Evolutionary conservation across 2,329 filamentous ascomycete genomes (phyloP).

Genomic region (Onygenales sp.): DNA sequence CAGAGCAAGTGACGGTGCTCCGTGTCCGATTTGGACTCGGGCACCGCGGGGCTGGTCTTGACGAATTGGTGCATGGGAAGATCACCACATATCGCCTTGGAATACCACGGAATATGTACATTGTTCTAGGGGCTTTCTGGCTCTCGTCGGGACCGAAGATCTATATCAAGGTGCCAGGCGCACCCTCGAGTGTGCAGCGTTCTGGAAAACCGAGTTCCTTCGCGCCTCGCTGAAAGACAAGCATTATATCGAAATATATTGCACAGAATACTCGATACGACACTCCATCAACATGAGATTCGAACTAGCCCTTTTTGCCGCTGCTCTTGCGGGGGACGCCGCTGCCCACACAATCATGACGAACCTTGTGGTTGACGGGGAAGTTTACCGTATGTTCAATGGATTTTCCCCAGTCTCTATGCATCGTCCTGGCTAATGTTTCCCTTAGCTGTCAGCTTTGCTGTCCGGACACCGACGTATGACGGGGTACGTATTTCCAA

Average conservation of each 20-base stretch:
- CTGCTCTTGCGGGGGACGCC: not conserved
- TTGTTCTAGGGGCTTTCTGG: not conserved
- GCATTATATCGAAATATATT: not conserved
- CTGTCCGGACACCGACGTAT: not conserved
- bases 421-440: not conserved
- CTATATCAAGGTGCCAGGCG: not conserved
- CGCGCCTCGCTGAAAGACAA: not conserved
- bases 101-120: not conserved
- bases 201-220: not conserved
- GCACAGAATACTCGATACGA: not conserved
- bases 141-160: not conserved
- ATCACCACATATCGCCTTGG: not conserved
- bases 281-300: not conserved
- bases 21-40: not conserved
- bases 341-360: constrained; percentile 5
- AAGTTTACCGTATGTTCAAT: not conserved
- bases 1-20: not conserved
- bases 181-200: not conserved
- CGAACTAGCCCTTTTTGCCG: not conserved
- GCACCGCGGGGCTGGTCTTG: not conserved
- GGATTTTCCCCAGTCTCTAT: not conserved
- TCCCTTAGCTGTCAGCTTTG: not conserved
- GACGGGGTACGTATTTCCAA: not conserved
- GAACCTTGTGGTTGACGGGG: constrained; percentile 2
- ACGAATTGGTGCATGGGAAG: not conserved